These are phyloP conservation scores for Cyamopsis tetragonoloba DNA, from an alignment of 306 rosid species.

Conservation along the genomic window DNA sequence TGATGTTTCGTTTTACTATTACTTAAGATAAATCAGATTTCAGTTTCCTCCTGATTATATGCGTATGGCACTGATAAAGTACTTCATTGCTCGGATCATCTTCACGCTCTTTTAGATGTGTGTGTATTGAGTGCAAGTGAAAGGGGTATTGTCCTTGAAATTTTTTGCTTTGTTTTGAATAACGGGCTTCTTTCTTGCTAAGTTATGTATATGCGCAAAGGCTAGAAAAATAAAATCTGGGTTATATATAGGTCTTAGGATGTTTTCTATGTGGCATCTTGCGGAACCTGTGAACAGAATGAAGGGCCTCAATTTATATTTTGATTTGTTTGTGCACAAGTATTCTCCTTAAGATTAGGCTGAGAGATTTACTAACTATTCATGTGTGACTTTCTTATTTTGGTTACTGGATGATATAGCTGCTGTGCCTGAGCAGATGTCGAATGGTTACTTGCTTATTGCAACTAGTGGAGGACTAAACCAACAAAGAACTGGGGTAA, in stretches of 20 bases:
- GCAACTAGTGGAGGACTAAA: slow-evolving; percentile 97
- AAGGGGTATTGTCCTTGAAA: not conserved
- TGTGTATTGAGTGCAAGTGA: not conserved
- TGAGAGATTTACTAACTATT: slow-evolving; percentile 7
- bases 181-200: not conserved
- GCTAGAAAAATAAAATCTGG: not conserved
- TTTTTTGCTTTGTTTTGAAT: not conserved
- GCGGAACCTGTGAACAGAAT: not conserved
- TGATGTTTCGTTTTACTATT: not conserved
- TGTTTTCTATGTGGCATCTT: not conserved
- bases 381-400: slow-evolving; percentile 1
- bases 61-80: not conserved
- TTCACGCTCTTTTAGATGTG: not conserved
- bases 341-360: not conserved
- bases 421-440: slow-evolving; percentile 49
- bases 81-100: not conserved
- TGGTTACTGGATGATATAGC: slow-evolving; percentile 43
- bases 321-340: not conserved
- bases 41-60: no score
- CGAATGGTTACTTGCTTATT: slow-evolving; percentile 90
- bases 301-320: not conserved
- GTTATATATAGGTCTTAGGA: not conserved
- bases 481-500: slow-evolving; percentile 97
- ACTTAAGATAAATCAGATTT: no score
- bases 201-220: not conserved